A percentile compares a stretch with the other conserved stretches of the same genome.
Conservation (phyloP, 306 rosid genomes). For the Quercus robur region DNA sequence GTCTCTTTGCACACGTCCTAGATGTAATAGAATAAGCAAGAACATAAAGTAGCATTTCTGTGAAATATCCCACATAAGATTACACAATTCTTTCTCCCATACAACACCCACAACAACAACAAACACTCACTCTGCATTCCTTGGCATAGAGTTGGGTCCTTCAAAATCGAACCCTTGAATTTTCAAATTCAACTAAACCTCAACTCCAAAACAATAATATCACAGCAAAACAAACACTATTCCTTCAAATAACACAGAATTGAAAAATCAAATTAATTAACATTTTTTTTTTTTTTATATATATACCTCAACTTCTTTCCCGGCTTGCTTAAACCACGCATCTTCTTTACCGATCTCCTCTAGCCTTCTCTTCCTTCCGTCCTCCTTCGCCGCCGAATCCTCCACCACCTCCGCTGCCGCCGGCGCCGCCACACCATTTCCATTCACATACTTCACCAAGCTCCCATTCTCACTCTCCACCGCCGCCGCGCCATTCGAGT, state of each 20-base stretch:
- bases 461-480: slow-evolving; percentile 50
- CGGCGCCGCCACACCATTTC: slow-evolving; percentile 53
- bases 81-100: background rate
- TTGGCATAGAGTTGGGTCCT: background rate
- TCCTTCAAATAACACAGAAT: background rate
- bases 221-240: background rate
- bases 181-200: background rate
- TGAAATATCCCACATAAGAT: background rate
- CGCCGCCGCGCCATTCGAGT: slow-evolving; percentile 43
- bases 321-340: slow-evolving; percentile 76
- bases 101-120: background rate
- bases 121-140: background rate
- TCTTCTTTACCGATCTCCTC: slow-evolving; percentile 98
- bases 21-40: background rate
- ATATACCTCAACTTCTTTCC: slow-evolving; percentile 49
- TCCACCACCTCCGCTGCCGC: slow-evolving; percentile 33
- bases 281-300: background rate
- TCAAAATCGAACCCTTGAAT: background rate
- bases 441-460: slow-evolving; percentile 62
- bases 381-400: slow-evolving; percentile 47
- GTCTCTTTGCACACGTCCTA: background rate
- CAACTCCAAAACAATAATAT: background rate
- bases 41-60: background rate
- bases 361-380: slow-evolving; percentile 81
- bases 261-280: slow-evolving; percentile 10